phyloP scores from a whole-genome alignment of 805 yeast species.

The Candida peoriensis region DNA sequence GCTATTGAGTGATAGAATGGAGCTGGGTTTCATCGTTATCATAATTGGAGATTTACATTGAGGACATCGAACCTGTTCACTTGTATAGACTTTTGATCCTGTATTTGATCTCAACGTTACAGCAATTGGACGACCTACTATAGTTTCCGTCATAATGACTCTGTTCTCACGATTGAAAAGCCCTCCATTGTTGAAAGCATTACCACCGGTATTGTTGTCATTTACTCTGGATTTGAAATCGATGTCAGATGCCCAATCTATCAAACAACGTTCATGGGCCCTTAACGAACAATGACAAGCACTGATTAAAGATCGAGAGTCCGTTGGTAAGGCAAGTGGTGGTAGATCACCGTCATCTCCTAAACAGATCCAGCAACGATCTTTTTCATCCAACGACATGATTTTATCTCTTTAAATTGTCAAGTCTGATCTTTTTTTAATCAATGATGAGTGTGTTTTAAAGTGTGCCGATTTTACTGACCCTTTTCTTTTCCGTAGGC shows the following conservation, averaged over 20 bases:
- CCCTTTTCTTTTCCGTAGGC: no score
- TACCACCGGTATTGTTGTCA: slow-evolving; percentile 2
- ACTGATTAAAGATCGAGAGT: slow-evolving; percentile 30
- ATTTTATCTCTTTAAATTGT: no score
- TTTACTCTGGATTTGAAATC: slow-evolving; percentile 9
- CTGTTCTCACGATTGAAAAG: not conserved
- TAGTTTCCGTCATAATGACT: slow-evolving; percentile 1
- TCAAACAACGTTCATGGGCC: slow-evolving; percentile 33
- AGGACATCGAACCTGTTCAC: slow-evolving; percentile 28
- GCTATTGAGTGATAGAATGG: slow-evolving; percentile 9
- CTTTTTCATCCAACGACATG: not conserved
- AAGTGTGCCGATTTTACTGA: no score
- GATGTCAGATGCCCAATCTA: slow-evolving; percentile 31
- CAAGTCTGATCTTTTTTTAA: no score
- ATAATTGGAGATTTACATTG: slow-evolving; percentile 31
- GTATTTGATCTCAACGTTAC: slow-evolving; percentile 2
- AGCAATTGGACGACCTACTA: not conserved
- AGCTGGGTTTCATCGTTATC: slow-evolving; percentile 19
- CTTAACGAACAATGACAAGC: slow-evolving; percentile 34
- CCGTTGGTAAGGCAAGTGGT: slow-evolving; percentile 18
- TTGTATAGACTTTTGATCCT: slow-evolving; percentile 5
- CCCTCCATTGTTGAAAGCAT: slow-evolving; percentile 1
- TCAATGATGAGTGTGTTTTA: no score
- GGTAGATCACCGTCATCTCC: slow-evolving; percentile 12
- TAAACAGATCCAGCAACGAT: slow-evolving; percentile 18